Percentiles rank a stretch among this genome's conserved stretches.
Conservation (phyloP, 306 rosid genomes). For the Calophaca sinica region DNA sequence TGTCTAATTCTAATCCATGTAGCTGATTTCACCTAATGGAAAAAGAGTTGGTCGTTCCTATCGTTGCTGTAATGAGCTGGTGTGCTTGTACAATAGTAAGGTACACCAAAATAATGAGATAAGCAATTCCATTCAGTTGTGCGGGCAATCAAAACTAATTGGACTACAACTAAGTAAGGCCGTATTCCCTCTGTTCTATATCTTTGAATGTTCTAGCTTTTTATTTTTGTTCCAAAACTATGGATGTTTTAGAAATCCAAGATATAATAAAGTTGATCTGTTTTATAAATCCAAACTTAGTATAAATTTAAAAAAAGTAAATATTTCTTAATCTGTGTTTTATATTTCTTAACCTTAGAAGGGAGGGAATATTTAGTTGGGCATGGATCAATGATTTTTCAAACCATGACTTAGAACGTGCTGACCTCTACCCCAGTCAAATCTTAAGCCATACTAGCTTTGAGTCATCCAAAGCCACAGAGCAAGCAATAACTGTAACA, state of each 20-base stretch:
- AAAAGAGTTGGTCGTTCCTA: not conserved
- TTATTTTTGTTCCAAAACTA: no score
- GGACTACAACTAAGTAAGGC: not conserved
- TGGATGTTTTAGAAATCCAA: no score
- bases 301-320: no score
- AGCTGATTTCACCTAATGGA: not conserved
- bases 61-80: not conserved
- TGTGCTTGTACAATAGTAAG: not conserved
- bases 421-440: not conserved
- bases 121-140: conserved; percentile 11
- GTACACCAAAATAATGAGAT: conserved; percentile 9
- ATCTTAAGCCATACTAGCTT: conserved; percentile 16
- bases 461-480: conserved; percentile 11
- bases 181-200: no score
- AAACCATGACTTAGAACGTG: not conserved
- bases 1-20: not conserved
- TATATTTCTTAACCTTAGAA: no score
- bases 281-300: no score
- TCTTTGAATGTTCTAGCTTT: no score
- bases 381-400: conserved; percentile 1
- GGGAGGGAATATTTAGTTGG: not conserved
- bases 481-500: not conserved
- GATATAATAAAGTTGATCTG: no score
- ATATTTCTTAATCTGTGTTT: not conserved
- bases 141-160: conserved; percentile 7